These are phyloP conservation scores for Fusarium bulbicola DNA, from an alignment of 2,329 filamentous ascomycete species.

Conservation along the genomic window DNA sequence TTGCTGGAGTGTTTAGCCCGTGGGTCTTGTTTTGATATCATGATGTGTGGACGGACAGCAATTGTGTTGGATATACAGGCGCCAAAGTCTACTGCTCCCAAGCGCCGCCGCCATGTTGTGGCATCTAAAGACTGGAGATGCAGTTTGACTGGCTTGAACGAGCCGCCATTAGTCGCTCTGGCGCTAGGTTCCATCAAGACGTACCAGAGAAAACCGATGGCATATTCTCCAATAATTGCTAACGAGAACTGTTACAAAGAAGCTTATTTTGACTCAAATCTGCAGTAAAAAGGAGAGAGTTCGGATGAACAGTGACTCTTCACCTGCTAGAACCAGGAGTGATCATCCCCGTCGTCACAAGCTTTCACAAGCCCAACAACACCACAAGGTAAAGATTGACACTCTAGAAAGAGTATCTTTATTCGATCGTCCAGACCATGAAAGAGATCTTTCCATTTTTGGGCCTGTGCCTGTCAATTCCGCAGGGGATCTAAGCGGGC, in stretches of 20 bases:
- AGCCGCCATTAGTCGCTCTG: slow-evolving; percentile 17
- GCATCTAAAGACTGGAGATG: slow-evolving; percentile 18
- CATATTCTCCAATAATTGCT: not conserved
- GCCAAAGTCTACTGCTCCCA: slow-evolving; percentile 19
- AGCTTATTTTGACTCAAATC: not conserved
- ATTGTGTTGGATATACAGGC: slow-evolving; percentile 22
- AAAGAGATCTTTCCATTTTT: slow-evolving; percentile 17
- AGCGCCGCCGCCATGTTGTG: slow-evolving; percentile 32
- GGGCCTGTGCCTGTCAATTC: slow-evolving; percentile 12
- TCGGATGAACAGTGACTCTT: slow-evolving; percentile 4
- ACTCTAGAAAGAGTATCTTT: not conserved
- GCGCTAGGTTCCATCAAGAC: not conserved
- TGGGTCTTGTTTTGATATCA: slow-evolving; percentile 5
- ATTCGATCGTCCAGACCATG: slow-evolving; percentile 6
- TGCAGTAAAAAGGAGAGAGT: not conserved
- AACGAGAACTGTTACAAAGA: not conserved
- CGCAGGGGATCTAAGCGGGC: not conserved
- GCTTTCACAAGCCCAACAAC: slow-evolving; percentile 1
- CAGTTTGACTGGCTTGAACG: slow-evolving; percentile 34
- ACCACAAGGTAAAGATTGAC: not conserved
- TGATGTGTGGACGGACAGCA: slow-evolving; percentile 4
- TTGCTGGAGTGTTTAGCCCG: not conserved
- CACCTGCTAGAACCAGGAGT: slow-evolving; percentile 2
- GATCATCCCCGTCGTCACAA: slow-evolving; percentile 17
- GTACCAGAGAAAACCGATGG: not conserved